A percentile compares a stretch with the other conserved stretches of the same genome.
phyloP scores from a whole-genome alignment of 805 yeast genomes.

The Yarrowia sp. region DNA sequence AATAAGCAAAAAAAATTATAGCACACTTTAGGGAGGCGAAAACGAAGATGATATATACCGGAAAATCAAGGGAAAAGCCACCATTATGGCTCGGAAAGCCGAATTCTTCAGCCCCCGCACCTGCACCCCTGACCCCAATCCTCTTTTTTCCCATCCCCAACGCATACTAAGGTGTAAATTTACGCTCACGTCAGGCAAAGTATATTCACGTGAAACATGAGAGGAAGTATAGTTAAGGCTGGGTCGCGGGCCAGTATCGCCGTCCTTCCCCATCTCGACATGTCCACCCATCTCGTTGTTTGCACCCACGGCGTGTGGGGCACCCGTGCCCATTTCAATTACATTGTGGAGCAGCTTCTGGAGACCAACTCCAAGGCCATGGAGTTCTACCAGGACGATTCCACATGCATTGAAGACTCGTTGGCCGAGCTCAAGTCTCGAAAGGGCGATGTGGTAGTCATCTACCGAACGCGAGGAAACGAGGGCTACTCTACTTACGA shows the following conservation, averaged over 20 bases:
- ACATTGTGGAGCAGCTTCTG: conserved; percentile 58
- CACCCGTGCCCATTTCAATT: conserved; percentile 67
- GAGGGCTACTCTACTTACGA: conserved; percentile 82
- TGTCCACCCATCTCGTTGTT: conserved; percentile 61
- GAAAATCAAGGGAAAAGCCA: neutral
- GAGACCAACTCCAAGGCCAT: conserved; percentile 17
- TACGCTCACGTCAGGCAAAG: conserved; percentile 23
- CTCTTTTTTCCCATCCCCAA: conserved; percentile 19
- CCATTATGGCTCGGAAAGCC: too few relatives aligned
- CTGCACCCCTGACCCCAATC: conserved; percentile 33
- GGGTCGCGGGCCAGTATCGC: conserved; percentile 13
- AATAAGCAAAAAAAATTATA: too few relatives aligned
- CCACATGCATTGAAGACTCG: conserved; percentile 26
- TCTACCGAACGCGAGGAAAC: conserved; percentile 64
- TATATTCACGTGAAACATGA: conserved; percentile 39
- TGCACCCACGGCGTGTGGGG: conserved; percentile 84
- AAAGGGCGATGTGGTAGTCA: conserved; percentile 49
- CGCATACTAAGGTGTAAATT: conserved; percentile 32
- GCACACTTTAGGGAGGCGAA: too few relatives aligned
- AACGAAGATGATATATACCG: neutral
- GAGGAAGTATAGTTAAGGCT: conserved; percentile 33
- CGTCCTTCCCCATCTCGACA: conserved; percentile 34
- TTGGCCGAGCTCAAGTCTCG: conserved; percentile 43
- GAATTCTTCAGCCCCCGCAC: neutral
- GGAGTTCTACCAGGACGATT: conserved; percentile 37